Base-by-base conservation (phyloP, 2,329 filamentous ascomycete species). In the Colletotrichum kahawae region DNA sequence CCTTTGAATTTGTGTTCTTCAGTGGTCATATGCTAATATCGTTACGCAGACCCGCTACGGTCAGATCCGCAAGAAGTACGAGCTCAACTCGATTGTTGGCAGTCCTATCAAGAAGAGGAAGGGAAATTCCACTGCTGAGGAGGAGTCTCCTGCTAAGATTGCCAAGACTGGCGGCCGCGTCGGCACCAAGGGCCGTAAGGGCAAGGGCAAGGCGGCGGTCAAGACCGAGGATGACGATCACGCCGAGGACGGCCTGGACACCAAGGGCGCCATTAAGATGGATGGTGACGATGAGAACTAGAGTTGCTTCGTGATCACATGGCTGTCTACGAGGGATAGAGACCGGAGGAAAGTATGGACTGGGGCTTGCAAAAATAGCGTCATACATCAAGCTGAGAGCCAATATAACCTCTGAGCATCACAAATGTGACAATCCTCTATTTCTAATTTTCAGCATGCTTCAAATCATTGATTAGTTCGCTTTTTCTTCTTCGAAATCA, bases 1-100 rank as follows among this genome's bases (percentile, higher is more conserved):
- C 63, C n/a, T 34, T 38, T 14, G 6, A 13, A 4, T 65, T 29
- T 43, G 18, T 54, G 14, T 9, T 29, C 34, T 10, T 18, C 24
- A 27, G 10, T 2, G 36, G 18, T 18, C 16, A 4, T 31, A 10
- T 69, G 29, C 67, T 43, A 43, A 62, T 4, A 13, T 33, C 14
- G 31, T 6, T 6, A 1, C 38, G 51, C 71, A 87, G 83, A 84
- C 85, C 51, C 87, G 89, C 60, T 90, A 87, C 71, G 84, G 86
- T 5, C 88, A 90, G 74, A 85, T 90, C 75, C 89, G 87, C 80
- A 80, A 81, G 87, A 1, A 84, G 85, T 4, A 82, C 88, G 57
- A 60, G 13, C 57, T 51, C 54, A 79, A 78, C 48, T 80, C 79
- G 74, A 82, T 83, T 68, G 7, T 31, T 29, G 27, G 24, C 16